Percentiles rank a stretch among this genome's conserved stretches.
Evolutionary conservation across 2,329 filamentous ascomycete species (phyloP).

Genomic region (Phoma herbarum): DNA sequence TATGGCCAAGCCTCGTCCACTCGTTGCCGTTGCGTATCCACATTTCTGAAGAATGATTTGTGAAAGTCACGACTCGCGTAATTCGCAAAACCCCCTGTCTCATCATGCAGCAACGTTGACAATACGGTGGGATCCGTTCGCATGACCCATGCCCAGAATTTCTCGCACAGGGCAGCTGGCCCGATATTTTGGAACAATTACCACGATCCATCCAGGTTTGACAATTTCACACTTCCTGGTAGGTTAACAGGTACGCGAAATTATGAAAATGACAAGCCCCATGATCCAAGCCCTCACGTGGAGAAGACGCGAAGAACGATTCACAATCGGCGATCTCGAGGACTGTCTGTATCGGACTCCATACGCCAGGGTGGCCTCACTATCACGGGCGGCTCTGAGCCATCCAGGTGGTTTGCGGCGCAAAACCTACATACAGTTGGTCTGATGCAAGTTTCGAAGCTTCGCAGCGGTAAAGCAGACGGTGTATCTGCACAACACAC

Average conservation of each 20-base stretch:
- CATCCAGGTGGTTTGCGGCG: slow-evolving; percentile 9
- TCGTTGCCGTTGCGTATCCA: slow-evolving; percentile 17
- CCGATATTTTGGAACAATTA: slow-evolving; percentile 21
- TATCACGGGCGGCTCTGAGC: slow-evolving; percentile 8
- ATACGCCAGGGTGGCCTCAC: slow-evolving; percentile 8
- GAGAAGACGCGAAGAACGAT: slow-evolving; percentile 16
- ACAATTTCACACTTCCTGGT: slow-evolving; percentile 18
- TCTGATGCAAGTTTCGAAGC: slow-evolving; percentile 13
- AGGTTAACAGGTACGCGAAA: slow-evolving; percentile 10
- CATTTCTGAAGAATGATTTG: slow-evolving; percentile 17
- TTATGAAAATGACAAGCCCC: slow-evolving; percentile 5
- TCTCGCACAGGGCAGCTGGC: slow-evolving; percentile 21
- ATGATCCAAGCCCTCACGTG: slow-evolving; percentile 18
- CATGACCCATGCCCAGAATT: slow-evolving; percentile 6
- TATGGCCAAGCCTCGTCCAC: slow-evolving; percentile 17
- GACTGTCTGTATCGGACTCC: slow-evolving; percentile 11
- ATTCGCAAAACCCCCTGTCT: slow-evolving; percentile 11
- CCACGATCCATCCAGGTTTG: slow-evolving; percentile 16
- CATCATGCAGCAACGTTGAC: slow-evolving; percentile 22
- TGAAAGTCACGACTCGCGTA: slow-evolving; percentile 19
- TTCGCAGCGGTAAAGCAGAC: slow-evolving; percentile 23
- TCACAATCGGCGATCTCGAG: slow-evolving; percentile 15
- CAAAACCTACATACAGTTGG: slow-evolving; percentile 20
- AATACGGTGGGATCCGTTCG: slow-evolving; percentile 20
- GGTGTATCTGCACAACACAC: slow-evolving; percentile 24